Percentiles rank a stretch among this genome's conserved stretches.
Conservation (phyloP, 2,329 filamentous ascomycete species). For the Botrytis hyacinthi region DNA sequence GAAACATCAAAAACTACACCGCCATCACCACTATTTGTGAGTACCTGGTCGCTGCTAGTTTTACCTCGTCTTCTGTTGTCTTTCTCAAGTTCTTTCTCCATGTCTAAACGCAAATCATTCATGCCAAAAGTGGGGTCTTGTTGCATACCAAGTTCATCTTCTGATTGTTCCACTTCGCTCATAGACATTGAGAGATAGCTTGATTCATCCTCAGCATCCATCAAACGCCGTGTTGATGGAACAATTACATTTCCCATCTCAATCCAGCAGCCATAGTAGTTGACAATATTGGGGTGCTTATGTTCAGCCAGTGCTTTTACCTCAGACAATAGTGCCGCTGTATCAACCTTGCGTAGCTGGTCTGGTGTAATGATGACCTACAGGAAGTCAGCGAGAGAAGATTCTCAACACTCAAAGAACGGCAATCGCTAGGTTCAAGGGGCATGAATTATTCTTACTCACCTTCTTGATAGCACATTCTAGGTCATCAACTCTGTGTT, state of each 20-base stretch:
- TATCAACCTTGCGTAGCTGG: slow-evolving; percentile 21
- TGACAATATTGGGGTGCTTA: slow-evolving; percentile 64
- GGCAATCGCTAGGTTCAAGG: neutral
- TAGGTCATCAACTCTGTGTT: slow-evolving; percentile 58
- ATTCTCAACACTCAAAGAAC: neutral
- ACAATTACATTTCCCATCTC: slow-evolving; percentile 42
- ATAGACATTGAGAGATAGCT: slow-evolving; percentile 1
- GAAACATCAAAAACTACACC: slow-evolving; percentile 8
- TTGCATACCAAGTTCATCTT: slow-evolving; percentile 3
- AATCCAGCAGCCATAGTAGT: slow-evolving; percentile 65
- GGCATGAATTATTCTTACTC: neutral
- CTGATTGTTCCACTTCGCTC: slow-evolving; percentile 15
- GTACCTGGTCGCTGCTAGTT: neutral
- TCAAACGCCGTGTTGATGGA: slow-evolving; percentile 32
- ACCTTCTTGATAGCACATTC: slow-evolving; percentile 63
- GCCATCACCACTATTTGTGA: neutral
- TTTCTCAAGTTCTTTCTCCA: slow-evolving; percentile 17
- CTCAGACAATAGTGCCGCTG: slow-evolving; percentile 41
- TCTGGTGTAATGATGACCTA: slow-evolving; percentile 50
- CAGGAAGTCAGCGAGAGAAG: neutral
- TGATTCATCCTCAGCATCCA: slow-evolving; percentile 5
- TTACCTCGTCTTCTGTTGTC: slow-evolving; percentile 6
- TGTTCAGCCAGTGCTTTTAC: slow-evolving; percentile 60
- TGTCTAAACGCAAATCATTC: slow-evolving; percentile 7
- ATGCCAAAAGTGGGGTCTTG: slow-evolving; percentile 10